These are phyloP conservation scores for Aaosphaeria pasadenensis DNA, from an alignment of 2,329 filamentous ascomycete genomes.

Conservation along the genomic window DNA sequence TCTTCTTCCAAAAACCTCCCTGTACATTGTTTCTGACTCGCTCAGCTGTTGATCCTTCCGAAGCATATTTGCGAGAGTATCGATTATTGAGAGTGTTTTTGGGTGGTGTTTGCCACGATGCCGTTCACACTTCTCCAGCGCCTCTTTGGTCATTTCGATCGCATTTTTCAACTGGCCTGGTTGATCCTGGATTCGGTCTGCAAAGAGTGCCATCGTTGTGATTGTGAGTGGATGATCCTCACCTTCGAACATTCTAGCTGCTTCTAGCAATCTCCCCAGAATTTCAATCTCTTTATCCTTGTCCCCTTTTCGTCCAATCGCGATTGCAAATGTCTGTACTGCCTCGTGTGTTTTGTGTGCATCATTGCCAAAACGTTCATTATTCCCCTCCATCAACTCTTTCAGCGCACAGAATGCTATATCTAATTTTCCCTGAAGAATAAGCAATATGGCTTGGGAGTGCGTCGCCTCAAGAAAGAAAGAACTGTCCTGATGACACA, in stretches of 20 bases:
- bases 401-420: not conserved
- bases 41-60: constrained; percentile 1
- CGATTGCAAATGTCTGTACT: too few relatives aligned
- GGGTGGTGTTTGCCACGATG: constrained; percentile 10
- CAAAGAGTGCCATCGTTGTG: not conserved
- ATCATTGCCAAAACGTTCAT: too few relatives aligned
- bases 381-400: not conserved
- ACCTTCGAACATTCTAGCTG: constrained; percentile 4
- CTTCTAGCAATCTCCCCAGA: not conserved
- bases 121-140: not conserved
- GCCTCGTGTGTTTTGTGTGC: too few relatives aligned
- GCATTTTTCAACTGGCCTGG: constrained; percentile 1
- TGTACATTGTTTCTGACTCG: constrained; percentile 4
- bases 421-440: constrained; percentile 3
- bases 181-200: not conserved
- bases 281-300: too few relatives aligned
- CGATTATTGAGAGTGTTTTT: constrained; percentile 5
- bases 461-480: too few relatives aligned
- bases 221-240: not conserved
- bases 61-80: constrained; percentile 7
- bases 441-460: not conserved
- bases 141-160: not conserved
- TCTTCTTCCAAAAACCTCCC: constrained; percentile 1
- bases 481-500: too few relatives aligned
- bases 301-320: too few relatives aligned